A percentile compares a stretch with the other conserved stretches of the same genome.
phyloP scores from a whole-genome alignment of 306 rosid genomes.

The Cicer cuneatum region DNA sequence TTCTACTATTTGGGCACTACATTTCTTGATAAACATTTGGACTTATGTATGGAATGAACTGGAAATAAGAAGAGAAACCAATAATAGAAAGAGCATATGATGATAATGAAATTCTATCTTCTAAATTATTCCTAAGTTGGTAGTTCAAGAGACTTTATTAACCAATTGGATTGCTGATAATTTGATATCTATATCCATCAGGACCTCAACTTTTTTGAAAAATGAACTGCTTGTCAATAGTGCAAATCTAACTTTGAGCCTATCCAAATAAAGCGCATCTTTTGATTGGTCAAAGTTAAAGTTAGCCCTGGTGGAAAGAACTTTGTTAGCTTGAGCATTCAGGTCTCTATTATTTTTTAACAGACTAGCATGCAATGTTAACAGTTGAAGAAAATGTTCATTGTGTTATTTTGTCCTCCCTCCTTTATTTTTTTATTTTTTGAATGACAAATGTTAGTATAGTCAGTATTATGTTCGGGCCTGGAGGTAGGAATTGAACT shows the following conservation, averaged over 20 bases:
- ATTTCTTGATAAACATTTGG: background rate
- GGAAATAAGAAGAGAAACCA: background rate
- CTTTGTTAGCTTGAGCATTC: too few relatives aligned
- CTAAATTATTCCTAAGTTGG: background rate
- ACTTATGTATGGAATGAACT: background rate
- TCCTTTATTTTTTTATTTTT: too few relatives aligned
- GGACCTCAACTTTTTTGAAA: background rate
- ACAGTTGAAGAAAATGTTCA: too few relatives aligned
- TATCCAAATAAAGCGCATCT: too few relatives aligned
- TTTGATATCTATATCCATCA: background rate
- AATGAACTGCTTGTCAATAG: background rate
- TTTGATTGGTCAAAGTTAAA: too few relatives aligned
- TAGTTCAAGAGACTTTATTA: background rate
- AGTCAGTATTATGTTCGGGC: too few relatives aligned
- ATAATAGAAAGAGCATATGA: background rate
- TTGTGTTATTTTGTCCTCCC: too few relatives aligned
- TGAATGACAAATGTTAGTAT: too few relatives aligned
- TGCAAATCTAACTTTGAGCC: background rate
- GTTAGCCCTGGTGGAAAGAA: too few relatives aligned
- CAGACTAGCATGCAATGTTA: too few relatives aligned
- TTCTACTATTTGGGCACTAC: background rate
- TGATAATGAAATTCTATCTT: slow-evolving; percentile 11
- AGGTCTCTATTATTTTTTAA: too few relatives aligned
- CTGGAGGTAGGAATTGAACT: too few relatives aligned
- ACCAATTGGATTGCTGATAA: background rate